Conservation (phyloP, 1,284 basidiomycete species). For the Dichomitus squalens region DNA sequence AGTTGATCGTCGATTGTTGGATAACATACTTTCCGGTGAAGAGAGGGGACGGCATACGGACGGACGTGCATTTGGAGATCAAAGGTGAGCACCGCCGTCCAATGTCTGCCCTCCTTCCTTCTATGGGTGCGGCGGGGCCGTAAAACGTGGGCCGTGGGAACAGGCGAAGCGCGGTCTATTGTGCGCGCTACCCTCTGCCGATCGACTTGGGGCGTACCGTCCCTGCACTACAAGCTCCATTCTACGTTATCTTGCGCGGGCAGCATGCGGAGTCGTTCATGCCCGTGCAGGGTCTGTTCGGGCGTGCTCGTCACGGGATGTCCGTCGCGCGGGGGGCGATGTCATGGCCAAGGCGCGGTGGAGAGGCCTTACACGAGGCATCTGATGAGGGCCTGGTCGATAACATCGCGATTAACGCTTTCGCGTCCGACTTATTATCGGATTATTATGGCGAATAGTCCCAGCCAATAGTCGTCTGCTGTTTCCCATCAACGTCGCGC, state of each 20-base stretch:
- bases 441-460: constrained; percentile 19
- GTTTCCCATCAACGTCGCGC: constrained; percentile 25
- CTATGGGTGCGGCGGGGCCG: constrained; percentile 42
- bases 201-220: background rate
- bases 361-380: constrained; percentile 24
- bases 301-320: constrained; percentile 6
- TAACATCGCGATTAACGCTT: constrained; percentile 24
- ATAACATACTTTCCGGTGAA: constrained; percentile 15
- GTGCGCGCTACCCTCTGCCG: background rate
- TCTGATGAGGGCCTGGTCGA: constrained; percentile 24
- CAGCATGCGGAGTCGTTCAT: background rate
- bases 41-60: background rate
- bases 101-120: constrained; percentile 28
- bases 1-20: constrained; percentile 19
- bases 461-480: constrained; percentile 17
- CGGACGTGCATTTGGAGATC: constrained; percentile 7
- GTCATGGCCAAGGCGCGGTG: constrained; percentile 23
- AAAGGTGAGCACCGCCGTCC: constrained; percentile 16
- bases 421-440: constrained; percentile 22
- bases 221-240: background rate
- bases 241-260: background rate
- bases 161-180: background rate
- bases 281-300: background rate
- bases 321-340: constrained; percentile 11
- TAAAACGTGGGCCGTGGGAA: constrained; percentile 63